A percentile compares a stretch with the other conserved stretches of the same genome.
These are phyloP conservation scores for Nothophoma quercina DNA, from an alignment of 2,329 filamentous ascomycete species.

Conservation along the genomic window DNA sequence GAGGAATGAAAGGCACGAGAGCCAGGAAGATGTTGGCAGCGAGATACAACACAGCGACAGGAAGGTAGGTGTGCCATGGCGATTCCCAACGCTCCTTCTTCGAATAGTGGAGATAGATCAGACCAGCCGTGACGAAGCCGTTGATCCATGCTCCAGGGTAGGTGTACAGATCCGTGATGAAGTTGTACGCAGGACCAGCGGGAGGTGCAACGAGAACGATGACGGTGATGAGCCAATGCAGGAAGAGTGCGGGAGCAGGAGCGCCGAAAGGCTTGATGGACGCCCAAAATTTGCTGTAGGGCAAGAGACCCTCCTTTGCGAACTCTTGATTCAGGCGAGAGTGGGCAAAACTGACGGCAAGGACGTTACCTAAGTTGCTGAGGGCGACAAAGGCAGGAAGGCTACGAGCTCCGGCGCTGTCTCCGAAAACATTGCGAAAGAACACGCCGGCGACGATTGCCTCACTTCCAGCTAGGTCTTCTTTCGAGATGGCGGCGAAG, in stretches of 20 bases:
- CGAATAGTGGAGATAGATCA: constrained; percentile 46
- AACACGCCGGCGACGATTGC: constrained; percentile 68
- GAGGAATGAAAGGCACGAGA: constrained; percentile 53
- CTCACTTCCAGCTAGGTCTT: constrained; percentile 64
- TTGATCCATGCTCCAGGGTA: constrained; percentile 50
- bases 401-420: constrained; percentile 56
- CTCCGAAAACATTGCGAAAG: constrained; percentile 68
- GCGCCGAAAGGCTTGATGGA: constrained; percentile 73
- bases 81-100: constrained; percentile 46
- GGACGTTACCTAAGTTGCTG: constrained; percentile 68
- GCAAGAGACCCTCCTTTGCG: constrained; percentile 73
- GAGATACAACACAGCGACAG: constrained; percentile 49
- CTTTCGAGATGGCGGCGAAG: constrained; percentile 68
- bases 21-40: constrained; percentile 53
- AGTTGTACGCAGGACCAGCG: constrained; percentile 73
- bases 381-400: constrained; percentile 64
- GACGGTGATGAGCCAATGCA: constrained; percentile 71
- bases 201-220: constrained; percentile 72
- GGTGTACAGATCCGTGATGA: constrained; percentile 63
- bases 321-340: constrained; percentile 70
- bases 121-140: constrained; percentile 45
- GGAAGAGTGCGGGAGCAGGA: constrained; percentile 61
- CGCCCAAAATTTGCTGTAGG: constrained; percentile 72
- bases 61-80: constrained; percentile 50
- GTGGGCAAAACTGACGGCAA: constrained; percentile 68